Evolutionary conservation across 2,329 filamentous ascomycete genomes (phyloP).

Genomic region (Aspergillus japonicus): DNA sequence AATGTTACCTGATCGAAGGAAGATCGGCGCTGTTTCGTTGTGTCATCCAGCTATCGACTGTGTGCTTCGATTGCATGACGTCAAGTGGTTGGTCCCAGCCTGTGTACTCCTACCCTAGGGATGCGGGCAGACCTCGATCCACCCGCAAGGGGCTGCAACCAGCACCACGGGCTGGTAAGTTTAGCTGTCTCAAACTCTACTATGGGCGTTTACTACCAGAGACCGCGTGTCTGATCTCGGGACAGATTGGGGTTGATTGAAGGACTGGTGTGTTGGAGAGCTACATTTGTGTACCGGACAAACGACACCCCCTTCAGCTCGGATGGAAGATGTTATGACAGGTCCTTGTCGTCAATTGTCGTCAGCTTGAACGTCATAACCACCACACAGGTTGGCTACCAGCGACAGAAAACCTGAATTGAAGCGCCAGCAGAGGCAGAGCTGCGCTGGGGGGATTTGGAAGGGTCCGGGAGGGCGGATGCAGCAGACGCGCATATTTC

Average conservation of each 20-base stretch:
- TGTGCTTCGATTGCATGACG: not conserved
- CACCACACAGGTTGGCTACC: not conserved
- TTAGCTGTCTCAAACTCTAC: not conserved
- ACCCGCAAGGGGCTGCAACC: not conserved
- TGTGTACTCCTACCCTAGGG: not conserved
- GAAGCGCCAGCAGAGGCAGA: not conserved
- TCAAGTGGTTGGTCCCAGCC: not conserved
- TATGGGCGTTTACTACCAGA: not conserved
- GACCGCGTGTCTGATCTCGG: not conserved
- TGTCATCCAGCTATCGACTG: not conserved
- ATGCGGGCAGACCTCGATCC: not conserved
- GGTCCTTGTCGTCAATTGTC: not conserved
- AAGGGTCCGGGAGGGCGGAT: not conserved
- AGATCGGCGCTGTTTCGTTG: not conserved
- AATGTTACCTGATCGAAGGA: not conserved
- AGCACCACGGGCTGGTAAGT: not conserved
- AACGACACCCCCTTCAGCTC: not conserved
- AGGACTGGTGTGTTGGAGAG: not conserved
- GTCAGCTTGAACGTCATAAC: not conserved
- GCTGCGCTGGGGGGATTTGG: not conserved
- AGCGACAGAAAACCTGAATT: not conserved
- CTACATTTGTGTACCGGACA: not conserved
- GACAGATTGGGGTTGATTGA: not conserved
- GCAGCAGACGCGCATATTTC: not conserved
- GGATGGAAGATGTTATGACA: not conserved